Evolutionary conservation across 345 rosid genomes (phyloP).

Genomic region (Brassica nigra): DNA sequence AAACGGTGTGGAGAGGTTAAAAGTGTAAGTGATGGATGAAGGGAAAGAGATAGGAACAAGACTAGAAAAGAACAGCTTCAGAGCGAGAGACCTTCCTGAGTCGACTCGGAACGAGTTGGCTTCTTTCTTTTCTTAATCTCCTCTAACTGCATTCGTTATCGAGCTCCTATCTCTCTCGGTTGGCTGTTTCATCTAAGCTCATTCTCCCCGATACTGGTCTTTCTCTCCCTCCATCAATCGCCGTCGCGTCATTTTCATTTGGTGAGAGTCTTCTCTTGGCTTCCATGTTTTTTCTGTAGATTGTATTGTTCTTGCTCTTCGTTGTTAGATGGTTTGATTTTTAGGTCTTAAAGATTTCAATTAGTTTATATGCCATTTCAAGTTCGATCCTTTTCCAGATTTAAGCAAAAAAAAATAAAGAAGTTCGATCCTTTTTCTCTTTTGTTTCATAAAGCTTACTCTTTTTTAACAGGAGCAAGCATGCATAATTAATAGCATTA

Average conservation of each 20-base stretch:
- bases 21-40: conserved; percentile 31
- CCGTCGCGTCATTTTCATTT: conserved; percentile 26
- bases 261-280: conserved; percentile 13
- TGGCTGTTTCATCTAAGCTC: conserved; percentile 25
- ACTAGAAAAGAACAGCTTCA: conserved; percentile 24
- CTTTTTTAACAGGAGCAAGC: background rate
- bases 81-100: conserved; percentile 34
- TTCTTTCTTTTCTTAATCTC: background rate
- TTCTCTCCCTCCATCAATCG: background rate
- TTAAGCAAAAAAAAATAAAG: too few species aligned
- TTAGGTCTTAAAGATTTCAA: background rate
- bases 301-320: conserved; percentile 4
- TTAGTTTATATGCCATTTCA: background rate
- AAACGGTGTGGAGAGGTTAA: conserved; percentile 36
- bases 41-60: conserved; percentile 31
- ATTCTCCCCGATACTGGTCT: background rate
- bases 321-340: conserved; percentile 6
- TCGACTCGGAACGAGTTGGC: conserved; percentile 40
- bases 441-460: background rate
- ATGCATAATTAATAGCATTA: background rate
- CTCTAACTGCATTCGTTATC: conserved; percentile 1
- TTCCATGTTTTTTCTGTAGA: background rate
- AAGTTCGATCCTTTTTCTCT: background rate
- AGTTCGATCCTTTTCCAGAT: background rate
- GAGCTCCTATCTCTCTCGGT: conserved; percentile 14